These are phyloP conservation scores for Amauroascus verrucosus DNA, from an alignment of 2,329 filamentous ascomycete genomes.

Conservation along the genomic window DNA sequence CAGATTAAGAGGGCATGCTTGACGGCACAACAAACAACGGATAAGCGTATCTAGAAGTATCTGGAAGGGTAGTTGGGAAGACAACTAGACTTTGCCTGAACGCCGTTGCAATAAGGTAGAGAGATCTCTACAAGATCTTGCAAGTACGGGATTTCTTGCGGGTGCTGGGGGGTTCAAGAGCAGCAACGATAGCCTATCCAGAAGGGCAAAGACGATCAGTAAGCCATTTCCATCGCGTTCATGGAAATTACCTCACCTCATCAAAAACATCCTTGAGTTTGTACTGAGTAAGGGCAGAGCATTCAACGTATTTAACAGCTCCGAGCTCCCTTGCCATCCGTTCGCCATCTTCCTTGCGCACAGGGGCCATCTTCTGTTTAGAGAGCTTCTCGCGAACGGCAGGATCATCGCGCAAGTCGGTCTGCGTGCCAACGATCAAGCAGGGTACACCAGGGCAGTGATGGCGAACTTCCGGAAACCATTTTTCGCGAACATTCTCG, in stretches of 20 bases:
- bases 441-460: slow-evolving; percentile 97
- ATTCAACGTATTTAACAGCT: slow-evolving; percentile 97
- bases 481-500: slow-evolving; percentile 98
- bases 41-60: slow-evolving; percentile 11
- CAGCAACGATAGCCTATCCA: slow-evolving; percentile 94
- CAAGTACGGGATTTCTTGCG: slow-evolving; percentile 36
- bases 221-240: not conserved
- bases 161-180: slow-evolving; percentile 81
- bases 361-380: slow-evolving; percentile 93
- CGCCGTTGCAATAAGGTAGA: slow-evolving; percentile 3
- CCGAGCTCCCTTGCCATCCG: slow-evolving; percentile 95
- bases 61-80: slow-evolving; percentile 9
- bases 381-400: slow-evolving; percentile 81
- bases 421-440: slow-evolving; percentile 94
- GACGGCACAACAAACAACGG: slow-evolving; percentile 7
- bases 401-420: slow-evolving; percentile 83
- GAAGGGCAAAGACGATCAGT: slow-evolving; percentile 4
- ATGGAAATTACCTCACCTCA: slow-evolving; percentile 54
- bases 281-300: slow-evolving; percentile 93
- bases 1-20: slow-evolving; percentile 11
- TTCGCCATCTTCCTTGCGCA: slow-evolving; percentile 86
- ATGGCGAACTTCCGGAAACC: slow-evolving; percentile 97
- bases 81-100: slow-evolving; percentile 11
- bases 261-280: slow-evolving; percentile 99
- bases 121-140: slow-evolving; percentile 7